Conservation (phyloP, 2,329 filamentous ascomycete species). For the Helotiales sp. region DNA sequence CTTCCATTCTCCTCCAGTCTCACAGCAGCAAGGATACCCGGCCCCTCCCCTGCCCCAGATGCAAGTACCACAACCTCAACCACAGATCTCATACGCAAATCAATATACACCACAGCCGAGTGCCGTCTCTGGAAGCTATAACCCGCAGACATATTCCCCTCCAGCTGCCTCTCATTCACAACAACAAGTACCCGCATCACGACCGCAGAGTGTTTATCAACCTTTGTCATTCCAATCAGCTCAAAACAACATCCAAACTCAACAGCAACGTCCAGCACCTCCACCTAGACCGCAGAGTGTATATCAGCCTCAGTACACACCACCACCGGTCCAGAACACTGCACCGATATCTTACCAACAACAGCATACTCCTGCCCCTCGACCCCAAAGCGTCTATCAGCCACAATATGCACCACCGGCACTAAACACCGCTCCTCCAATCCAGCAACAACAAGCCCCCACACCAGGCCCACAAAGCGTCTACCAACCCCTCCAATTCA, state of each 20-base stretch:
- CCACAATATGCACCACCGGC: constrained; percentile 2
- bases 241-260: neutral
- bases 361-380: neutral
- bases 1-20: neutral
- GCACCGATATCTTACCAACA: neutral
- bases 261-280: constrained; percentile 25
- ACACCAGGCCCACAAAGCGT: constrained; percentile 26
- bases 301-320: constrained; percentile 35
- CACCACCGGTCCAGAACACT: neutral
- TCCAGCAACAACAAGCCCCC: constrained; percentile 7
- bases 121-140: neutral
- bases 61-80: neutral
- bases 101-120: neutral
- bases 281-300: constrained; percentile 46
- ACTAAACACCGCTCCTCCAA: neutral
- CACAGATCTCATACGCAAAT: neutral
- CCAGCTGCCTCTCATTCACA: neutral
- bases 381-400: constrained; percentile 6
- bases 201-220: neutral
- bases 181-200: neutral
- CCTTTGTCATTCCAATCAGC: neutral
- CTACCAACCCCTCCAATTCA: constrained; percentile 23
- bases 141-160: constrained; percentile 5
- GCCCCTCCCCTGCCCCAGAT: neutral
- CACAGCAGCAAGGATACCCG: neutral